Evolutionary conservation across 148 eudicot species (phyloP).

Genomic region (Chenopodium suecicum): DNA sequence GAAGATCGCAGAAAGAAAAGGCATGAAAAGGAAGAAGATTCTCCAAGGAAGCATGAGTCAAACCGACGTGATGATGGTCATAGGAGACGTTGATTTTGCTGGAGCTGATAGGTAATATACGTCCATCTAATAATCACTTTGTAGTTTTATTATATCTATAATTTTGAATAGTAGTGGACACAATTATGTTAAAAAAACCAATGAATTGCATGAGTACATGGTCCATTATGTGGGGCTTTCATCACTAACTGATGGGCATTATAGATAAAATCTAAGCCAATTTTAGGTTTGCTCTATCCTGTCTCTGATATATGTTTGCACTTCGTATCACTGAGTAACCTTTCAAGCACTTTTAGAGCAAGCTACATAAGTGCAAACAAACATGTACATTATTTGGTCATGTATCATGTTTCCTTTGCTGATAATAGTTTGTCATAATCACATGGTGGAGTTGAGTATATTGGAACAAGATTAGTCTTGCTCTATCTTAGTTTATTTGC

Average conservation of each 20-base stretch:
- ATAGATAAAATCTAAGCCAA: too few species aligned
- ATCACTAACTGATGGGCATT: too few species aligned
- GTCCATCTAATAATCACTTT: not conserved
- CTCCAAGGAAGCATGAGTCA: conserved; percentile 53
- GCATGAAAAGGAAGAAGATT: conserved; percentile 41
- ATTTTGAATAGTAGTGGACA: not conserved
- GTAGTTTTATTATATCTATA: not conserved
- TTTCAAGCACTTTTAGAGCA: too few species aligned
- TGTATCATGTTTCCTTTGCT: not conserved
- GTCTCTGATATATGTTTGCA: too few species aligned
- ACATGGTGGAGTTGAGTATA: not conserved
- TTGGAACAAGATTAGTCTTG: not conserved
- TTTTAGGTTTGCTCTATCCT: too few species aligned
- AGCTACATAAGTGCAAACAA: too few species aligned
- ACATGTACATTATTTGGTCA: not conserved
- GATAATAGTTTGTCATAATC: too few species aligned
- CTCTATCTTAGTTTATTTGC: not conserved
- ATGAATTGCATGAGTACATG: too few species aligned
- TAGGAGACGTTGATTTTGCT: conserved; percentile 28
- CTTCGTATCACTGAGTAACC: too few species aligned
- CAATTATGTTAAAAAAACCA: not conserved
- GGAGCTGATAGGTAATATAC: not conserved
- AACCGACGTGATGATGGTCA: conserved; percentile 40
- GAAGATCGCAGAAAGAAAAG: conserved; percentile 35
- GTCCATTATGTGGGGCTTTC: too few species aligned